These are phyloP conservation scores for Aspergillus hiratsukae DNA, from an alignment of 2,329 filamentous ascomycete species.

Conservation along the genomic window DNA sequence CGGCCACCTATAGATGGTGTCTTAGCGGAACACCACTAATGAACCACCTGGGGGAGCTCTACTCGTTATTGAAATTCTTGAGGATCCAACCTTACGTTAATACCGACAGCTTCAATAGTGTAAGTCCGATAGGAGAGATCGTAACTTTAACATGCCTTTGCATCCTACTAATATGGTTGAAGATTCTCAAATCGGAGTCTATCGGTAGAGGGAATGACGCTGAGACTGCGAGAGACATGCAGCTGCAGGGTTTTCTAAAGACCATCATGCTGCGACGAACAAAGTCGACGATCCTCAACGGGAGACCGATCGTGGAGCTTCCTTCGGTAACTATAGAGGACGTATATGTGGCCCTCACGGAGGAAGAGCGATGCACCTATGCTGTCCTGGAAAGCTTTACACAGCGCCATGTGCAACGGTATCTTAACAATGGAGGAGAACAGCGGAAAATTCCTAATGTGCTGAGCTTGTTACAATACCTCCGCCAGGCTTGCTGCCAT, in stretches of 20 bases:
- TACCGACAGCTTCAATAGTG: constrained; percentile 56
- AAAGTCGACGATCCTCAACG: constrained; percentile 74
- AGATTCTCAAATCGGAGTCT: constrained; percentile 22
- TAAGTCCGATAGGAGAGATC: constrained; percentile 28
- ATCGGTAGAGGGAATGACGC: constrained; percentile 25
- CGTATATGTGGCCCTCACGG: constrained; percentile 60
- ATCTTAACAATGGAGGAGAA: constrained; percentile 64
- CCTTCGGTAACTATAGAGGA: constrained; percentile 61
- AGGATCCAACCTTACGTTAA: constrained; percentile 69
- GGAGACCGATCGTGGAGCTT: constrained; percentile 67
- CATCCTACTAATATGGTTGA: not conserved
- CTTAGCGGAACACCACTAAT: constrained; percentile 84
- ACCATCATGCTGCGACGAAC: constrained; percentile 77
- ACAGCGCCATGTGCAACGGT: constrained; percentile 69
- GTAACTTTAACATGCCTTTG: not conserved
- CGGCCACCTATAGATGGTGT: constrained; percentile 63
- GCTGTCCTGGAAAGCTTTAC: constrained; percentile 61
- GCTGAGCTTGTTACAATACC: constrained; percentile 69
- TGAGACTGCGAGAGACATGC: constrained; percentile 54
- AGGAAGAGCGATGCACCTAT: constrained; percentile 64
- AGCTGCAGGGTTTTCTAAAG: constrained; percentile 70
- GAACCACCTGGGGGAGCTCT: constrained; percentile 76
- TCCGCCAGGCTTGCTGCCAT: constrained; percentile 79
- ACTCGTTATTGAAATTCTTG: constrained; percentile 71
- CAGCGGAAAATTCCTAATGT: constrained; percentile 73